These are phyloP conservation scores for Penicillium sp. DNA, from an alignment of 2,329 filamentous ascomycete species.

Conservation along the genomic window DNA sequence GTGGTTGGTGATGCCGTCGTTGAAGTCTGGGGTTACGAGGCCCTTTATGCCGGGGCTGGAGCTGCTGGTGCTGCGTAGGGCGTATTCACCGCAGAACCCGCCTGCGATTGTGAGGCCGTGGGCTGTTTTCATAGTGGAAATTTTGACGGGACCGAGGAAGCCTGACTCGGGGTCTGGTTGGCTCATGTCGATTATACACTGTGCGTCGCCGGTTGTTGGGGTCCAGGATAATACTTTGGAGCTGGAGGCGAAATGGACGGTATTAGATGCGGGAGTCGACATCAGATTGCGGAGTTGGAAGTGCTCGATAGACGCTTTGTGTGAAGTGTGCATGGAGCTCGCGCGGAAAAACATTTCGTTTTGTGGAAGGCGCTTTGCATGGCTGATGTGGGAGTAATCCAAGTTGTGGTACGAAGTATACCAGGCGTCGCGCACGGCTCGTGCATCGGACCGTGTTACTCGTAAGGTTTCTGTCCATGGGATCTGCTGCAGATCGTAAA, in stretches of 20 bases:
- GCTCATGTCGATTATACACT: constrained; percentile 52
- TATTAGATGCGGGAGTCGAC: constrained; percentile 54
- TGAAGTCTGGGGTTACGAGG: constrained; percentile 33
- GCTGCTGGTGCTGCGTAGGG: constrained; percentile 43
- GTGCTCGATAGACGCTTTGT: constrained; percentile 55
- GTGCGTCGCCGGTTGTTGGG: constrained; percentile 44
- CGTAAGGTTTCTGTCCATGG: constrained; percentile 41
- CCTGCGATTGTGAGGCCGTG: constrained; percentile 55
- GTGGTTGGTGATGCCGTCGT: constrained; percentile 58
- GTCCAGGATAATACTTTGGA: constrained; percentile 53
- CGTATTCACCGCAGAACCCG: constrained; percentile 59
- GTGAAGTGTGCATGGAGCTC: constrained; percentile 50
- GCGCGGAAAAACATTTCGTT: constrained; percentile 51
- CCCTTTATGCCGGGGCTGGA: constrained; percentile 52
- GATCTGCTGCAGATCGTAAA: constrained; percentile 45
- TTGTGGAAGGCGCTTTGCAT: constrained; percentile 35
- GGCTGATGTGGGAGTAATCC: constrained; percentile 28
- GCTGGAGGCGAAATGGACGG: constrained; percentile 54
- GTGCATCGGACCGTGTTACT: constrained; percentile 39
- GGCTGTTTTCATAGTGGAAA: constrained; percentile 55
- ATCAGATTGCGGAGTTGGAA: constrained; percentile 62
- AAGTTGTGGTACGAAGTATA: constrained; percentile 45
- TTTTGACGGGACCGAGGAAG: constrained; percentile 43
- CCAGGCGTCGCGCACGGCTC: constrained; percentile 41
- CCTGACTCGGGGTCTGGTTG: constrained; percentile 40